phyloP scores from a whole-genome alignment of 106 monocot species.

The Acorus calamus region DNA sequence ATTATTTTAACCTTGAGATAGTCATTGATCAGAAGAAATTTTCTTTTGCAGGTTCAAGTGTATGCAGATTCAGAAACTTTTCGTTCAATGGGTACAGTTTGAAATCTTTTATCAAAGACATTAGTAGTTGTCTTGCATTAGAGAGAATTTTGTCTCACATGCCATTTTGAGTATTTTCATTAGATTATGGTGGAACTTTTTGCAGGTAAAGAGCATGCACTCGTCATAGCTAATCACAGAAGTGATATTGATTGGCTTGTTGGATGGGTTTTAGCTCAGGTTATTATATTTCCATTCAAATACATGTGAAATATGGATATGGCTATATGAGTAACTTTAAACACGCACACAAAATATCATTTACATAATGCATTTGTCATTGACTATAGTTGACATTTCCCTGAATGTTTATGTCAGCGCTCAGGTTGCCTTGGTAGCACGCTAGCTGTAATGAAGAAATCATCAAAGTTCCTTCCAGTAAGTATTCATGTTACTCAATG shows the following conservation, averaged over 20 bases:
- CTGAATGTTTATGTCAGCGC: slow-evolving; percentile 33
- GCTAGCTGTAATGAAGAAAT: slow-evolving; percentile 98
- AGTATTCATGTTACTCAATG: slow-evolving; percentile 9
- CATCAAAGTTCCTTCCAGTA: slow-evolving; percentile 87
- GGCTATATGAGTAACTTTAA: too few relatives aligned
- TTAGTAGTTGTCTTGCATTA: not conserved
- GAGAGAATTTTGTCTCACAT: too few relatives aligned
- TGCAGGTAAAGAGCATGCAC: slow-evolving; percentile 94
- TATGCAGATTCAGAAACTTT: slow-evolving; percentile 84
- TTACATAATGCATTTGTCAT: too few relatives aligned
- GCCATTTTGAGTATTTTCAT: too few relatives aligned
- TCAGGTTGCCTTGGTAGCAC: slow-evolving; percentile 96
- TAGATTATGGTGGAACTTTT: not conserved
- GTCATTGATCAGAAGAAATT: too few relatives aligned
- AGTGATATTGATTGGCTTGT: slow-evolving; percentile 99
- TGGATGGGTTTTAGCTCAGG: slow-evolving; percentile 99
- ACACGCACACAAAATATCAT: too few relatives aligned
- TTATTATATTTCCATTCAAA: slow-evolving; percentile 8
- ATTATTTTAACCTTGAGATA: too few relatives aligned
- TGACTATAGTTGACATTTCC: too few relatives aligned
- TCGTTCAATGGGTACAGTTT: slow-evolving; percentile 56
- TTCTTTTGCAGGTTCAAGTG: slow-evolving; percentile 49
- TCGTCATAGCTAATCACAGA: slow-evolving; percentile 80
- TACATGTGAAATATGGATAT: too few relatives aligned
- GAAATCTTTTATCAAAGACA: not conserved